phyloP scores from a whole-genome alignment of 2,329 filamentous ascomycete species.

The Cladorrhinum sp. region DNA sequence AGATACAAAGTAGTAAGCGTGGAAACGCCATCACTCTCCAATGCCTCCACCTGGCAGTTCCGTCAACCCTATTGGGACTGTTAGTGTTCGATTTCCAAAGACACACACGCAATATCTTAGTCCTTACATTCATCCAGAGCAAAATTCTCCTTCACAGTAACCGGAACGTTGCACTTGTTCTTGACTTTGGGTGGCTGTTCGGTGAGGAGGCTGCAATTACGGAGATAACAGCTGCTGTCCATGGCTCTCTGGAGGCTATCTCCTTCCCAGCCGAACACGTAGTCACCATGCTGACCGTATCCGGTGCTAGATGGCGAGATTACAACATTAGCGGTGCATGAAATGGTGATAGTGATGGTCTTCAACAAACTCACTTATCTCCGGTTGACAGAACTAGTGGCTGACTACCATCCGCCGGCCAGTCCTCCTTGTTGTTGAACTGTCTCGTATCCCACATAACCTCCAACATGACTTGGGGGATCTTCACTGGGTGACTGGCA shows the following conservation, averaged over 20 bases:
- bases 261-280: constrained; percentile 41
- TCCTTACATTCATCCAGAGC: constrained; percentile 36
- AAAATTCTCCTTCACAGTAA: constrained; percentile 31
- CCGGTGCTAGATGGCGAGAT: constrained; percentile 27
- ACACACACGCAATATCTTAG: not conserved
- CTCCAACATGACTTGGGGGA: constrained; percentile 21
- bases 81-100: not conserved
- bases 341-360: not conserved
- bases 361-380: constrained; percentile 13
- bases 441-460: constrained; percentile 18
- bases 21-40: not conserved
- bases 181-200: constrained; percentile 32
- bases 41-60: constrained; percentile 21
- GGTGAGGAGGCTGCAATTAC: constrained; percentile 32
- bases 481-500: constrained; percentile 19
- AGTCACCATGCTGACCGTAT: constrained; percentile 37
- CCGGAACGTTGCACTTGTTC: constrained; percentile 34
- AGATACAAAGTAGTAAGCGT: too few species aligned
- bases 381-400: constrained; percentile 19
- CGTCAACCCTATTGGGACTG: constrained; percentile 14
- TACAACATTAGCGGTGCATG: not conserved
- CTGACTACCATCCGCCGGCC: constrained; percentile 20
- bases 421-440: constrained; percentile 18
- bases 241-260: constrained; percentile 30
- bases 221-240: constrained; percentile 30